Evolutionary conservation across 2,329 filamentous ascomycete genomes (phyloP).

Genomic region (Tolypocladium album): DNA sequence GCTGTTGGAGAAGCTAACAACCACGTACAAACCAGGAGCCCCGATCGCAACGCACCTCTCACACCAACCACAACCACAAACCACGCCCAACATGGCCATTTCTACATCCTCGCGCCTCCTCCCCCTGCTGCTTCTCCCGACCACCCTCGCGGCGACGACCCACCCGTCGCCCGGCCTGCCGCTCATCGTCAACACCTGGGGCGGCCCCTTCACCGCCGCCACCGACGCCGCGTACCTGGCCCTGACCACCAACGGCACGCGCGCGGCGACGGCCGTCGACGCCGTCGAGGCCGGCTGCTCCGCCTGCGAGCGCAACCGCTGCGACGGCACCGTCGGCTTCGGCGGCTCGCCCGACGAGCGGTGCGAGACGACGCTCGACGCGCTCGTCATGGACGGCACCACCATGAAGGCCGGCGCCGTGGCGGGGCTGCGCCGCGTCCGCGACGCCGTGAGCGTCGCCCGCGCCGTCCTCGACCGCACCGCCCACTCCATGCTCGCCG

Average conservation of each 20-base stretch:
- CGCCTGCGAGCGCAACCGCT: conserved; percentile 40
- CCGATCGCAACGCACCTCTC: no score
- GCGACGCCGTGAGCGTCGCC: conserved; percentile 37
- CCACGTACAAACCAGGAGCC: no score
- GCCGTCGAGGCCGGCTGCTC: conserved; percentile 40
- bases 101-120: not conserved
- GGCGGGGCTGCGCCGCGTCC: conserved; percentile 36
- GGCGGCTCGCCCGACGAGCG: conserved; percentile 44
- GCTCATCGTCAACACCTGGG: conserved; percentile 45
- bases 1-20: no score
- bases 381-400: conserved; percentile 46
- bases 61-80: no score
- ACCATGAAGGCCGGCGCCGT: conserved; percentile 44
- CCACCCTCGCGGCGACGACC: conserved; percentile 7
- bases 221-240: conserved; percentile 38
- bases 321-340: conserved; percentile 43
- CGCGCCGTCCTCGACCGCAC: conserved; percentile 40
- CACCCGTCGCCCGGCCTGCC: conserved; percentile 27
- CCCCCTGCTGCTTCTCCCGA: conserved; percentile 6
- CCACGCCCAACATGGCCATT: conserved; percentile 3
- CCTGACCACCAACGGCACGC: conserved; percentile 12
- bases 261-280: conserved; percentile 30
- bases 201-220: conserved; percentile 37
- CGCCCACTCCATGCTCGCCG: conserved; percentile 38
- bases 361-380: conserved; percentile 48